A percentile compares a stretch with the other conserved stretches of the same genome.
Evolutionary conservation across 2,329 filamentous ascomycete genomes (phyloP).

Genomic region (Xenoacremonium recifei): DNA sequence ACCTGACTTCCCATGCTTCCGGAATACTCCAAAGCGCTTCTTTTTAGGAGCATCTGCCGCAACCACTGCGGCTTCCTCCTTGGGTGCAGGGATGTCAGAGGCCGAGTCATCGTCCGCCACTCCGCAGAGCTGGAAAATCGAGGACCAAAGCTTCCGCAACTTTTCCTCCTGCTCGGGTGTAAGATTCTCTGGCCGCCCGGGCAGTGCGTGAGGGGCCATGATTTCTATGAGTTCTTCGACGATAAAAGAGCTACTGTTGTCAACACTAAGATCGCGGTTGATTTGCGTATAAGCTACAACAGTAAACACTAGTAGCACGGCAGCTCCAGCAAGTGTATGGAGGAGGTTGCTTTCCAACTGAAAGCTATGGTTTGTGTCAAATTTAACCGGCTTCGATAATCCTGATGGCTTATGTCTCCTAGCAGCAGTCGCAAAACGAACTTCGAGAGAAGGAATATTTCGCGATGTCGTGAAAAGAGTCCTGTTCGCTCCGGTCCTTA

Average conservation of each 20-base stretch:
- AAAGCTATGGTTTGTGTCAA: conserved; percentile 4
- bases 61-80: conserved; percentile 21
- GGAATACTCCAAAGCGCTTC: conserved; percentile 69
- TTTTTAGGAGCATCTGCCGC: conserved; percentile 66
- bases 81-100: conserved; percentile 16
- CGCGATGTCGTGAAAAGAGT: too few relatives aligned
- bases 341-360: conserved; percentile 18
- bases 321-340: conserved; percentile 8
- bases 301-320: neutral
- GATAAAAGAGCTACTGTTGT: neutral
- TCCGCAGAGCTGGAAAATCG: conserved; percentile 74
- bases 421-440: too few relatives aligned
- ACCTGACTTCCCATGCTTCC: conserved; percentile 46
- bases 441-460: too few relatives aligned
- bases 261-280: neutral
- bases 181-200: conserved; percentile 80
- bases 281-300: neutral
- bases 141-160: conserved; percentile 81
- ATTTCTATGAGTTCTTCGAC: conserved; percentile 14
- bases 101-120: conserved; percentile 38
- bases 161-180: conserved; percentile 89
- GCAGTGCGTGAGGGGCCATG: conserved; percentile 47
- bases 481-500: too few relatives aligned
- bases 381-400: too few relatives aligned
- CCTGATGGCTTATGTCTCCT: too few relatives aligned